A percentile compares a stretch with the other conserved stretches of the same genome.
Evolutionary conservation across 2,329 filamentous ascomycete genomes (phyloP).

Genomic region (Nothophaeocryptopus gaeumannii): DNA sequence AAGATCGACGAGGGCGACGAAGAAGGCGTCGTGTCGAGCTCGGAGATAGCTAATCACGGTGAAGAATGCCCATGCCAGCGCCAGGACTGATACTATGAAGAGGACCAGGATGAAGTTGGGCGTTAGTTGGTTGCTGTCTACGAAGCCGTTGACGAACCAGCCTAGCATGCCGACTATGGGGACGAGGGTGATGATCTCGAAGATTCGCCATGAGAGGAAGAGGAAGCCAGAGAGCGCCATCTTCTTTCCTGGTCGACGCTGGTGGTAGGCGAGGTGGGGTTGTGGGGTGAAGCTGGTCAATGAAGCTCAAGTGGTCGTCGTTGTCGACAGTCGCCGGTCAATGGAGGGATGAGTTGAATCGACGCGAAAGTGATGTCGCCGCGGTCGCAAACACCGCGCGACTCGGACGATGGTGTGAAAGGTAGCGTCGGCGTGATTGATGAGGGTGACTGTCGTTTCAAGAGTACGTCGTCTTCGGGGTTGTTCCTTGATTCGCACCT

Average conservation of each 20-base stretch:
- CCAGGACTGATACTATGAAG: slow-evolving; percentile 63
- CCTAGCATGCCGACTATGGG: slow-evolving; percentile 63
- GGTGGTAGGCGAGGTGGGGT: background rate
- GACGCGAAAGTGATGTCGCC: no score
- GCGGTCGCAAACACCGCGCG: no score
- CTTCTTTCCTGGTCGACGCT: background rate
- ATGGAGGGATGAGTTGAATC: no score
- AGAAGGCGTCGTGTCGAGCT: slow-evolving; percentile 57
- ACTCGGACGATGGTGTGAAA: no score
- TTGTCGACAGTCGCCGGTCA: background rate
- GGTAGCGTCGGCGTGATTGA: no score
- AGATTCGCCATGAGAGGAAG: slow-evolving; percentile 61
- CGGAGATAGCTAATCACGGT: slow-evolving; percentile 60
- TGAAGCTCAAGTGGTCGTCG: background rate
- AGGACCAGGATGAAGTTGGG: slow-evolving; percentile 60
- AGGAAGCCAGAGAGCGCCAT: slow-evolving; percentile 55
- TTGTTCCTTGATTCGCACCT: no score
- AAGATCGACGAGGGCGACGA: slow-evolving; percentile 61
- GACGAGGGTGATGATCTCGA: slow-evolving; percentile 61
- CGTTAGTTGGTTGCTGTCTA: slow-evolving; percentile 56
- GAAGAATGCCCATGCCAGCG: slow-evolving; percentile 59
- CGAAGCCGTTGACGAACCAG: slow-evolving; percentile 61
- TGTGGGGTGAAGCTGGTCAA: background rate
- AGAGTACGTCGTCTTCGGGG: no score
- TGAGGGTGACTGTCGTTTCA: no score